Percentiles rank a stretch among this genome's conserved stretches.
phyloP scores from a whole-genome alignment of 768 basidiomycete species.

The Psilocybe cyanescens region DNA sequence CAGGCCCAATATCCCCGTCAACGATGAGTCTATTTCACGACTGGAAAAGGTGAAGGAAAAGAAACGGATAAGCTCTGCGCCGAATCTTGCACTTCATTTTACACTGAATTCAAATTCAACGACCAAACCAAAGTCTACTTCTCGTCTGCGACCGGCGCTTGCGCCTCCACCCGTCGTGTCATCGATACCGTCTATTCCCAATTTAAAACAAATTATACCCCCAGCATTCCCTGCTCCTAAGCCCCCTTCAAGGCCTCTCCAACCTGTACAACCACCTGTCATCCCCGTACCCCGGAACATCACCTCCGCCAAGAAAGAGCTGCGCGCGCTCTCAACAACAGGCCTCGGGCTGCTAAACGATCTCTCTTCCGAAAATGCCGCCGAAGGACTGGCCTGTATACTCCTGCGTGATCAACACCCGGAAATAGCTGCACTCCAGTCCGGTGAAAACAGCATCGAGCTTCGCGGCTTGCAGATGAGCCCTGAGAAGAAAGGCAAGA shows the following conservation, averaged over 20 bases:
- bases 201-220: conserved; percentile 1
- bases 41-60: neutral
- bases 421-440: conserved; percentile 21
- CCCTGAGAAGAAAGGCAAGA: conserved; percentile 51
- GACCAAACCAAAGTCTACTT: neutral
- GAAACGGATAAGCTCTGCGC: conserved; percentile 4
- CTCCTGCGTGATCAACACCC: conserved; percentile 52
- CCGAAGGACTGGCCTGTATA: conserved; percentile 56
- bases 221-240: conserved; percentile 4
- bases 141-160: conserved; percentile 9
- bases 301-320: conserved; percentile 20
- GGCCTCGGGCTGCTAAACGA: conserved; percentile 49
- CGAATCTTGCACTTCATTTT: neutral
- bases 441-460: conserved; percentile 30
- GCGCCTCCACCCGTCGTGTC: conserved; percentile 3
- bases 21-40: no score
- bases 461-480: conserved; percentile 60
- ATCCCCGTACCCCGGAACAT: conserved; percentile 23
- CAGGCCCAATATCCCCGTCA: no score
- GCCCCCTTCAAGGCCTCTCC: conserved; percentile 22
- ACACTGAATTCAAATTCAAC: neutral
- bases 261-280: conserved; percentile 29
- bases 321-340: conserved; percentile 56
- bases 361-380: conserved; percentile 38
- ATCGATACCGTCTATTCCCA: neutral